These are phyloP conservation scores for Neurospora crassa DNA, from an alignment of 2,329 filamentous ascomycete species.

Conservation along the genomic window DNA sequence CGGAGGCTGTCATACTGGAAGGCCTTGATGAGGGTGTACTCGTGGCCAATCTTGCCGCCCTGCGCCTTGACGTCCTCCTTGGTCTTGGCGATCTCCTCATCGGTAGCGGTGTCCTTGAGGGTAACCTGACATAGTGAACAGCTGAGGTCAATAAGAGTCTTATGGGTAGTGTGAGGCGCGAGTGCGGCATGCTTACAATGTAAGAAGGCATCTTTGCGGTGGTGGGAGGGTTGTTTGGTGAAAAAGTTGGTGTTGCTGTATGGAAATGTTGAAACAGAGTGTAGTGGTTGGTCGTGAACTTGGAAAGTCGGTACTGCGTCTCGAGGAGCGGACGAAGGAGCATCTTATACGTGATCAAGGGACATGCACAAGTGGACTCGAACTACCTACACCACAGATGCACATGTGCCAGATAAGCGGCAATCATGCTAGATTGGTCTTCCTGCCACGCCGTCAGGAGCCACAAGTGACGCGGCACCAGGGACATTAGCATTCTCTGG, in stretches of 20 bases:
- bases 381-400: not conserved
- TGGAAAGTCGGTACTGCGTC: not conserved
- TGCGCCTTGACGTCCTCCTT: constrained; percentile 67
- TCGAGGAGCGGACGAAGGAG: not conserved
- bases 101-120: constrained; percentile 59
- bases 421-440: not conserved
- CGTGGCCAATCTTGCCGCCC: constrained; percentile 75
- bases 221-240: not conserved
- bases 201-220: constrained; percentile 41
- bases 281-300: not conserved
- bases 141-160: not conserved
- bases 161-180: not conserved
- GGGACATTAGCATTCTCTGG: not conserved
- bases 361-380: not conserved
- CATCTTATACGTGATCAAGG: not conserved
- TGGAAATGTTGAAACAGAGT: not conserved
- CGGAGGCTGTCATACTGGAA: constrained; percentile 62
- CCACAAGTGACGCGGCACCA: not conserved
- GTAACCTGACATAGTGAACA: constrained; percentile 52
- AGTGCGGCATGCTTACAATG: constrained; percentile 34
- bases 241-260: not conserved
- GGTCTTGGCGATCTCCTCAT: constrained; percentile 62
- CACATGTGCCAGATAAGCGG: not conserved
- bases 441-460: not conserved
- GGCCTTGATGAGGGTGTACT: constrained; percentile 82